Percentiles rank a stretch among this genome's conserved stretches.
These are phyloP conservation scores for Sporisorium scitamineum DNA, from an alignment of 1,284 basidiomycete species.

Conservation along the genomic window DNA sequence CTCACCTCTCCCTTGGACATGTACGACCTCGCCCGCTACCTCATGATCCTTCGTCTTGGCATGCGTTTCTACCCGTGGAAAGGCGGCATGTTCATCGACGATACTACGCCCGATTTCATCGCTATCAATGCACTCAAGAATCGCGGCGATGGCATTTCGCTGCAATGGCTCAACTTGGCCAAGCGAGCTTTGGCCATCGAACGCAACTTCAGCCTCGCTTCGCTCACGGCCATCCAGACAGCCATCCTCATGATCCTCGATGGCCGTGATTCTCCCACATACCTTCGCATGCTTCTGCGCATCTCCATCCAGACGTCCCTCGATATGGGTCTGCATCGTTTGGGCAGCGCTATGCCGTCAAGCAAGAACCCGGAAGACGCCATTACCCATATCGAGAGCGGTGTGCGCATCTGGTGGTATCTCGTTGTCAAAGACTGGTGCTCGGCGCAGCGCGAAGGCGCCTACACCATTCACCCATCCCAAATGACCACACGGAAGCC, in stretches of 20 bases:
- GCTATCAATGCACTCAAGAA: slow-evolving; percentile 53
- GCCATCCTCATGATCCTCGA: slow-evolving; percentile 56
- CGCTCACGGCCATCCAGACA: slow-evolving; percentile 52
- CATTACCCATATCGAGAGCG: slow-evolving; percentile 49
- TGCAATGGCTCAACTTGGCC: slow-evolving; percentile 47
- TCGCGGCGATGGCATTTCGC: slow-evolving; percentile 40
- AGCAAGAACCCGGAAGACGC: slow-evolving; percentile 27
- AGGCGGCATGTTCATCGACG: slow-evolving; percentile 26
- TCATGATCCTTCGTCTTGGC: slow-evolving; percentile 57
- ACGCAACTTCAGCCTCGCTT: slow-evolving; percentile 35
- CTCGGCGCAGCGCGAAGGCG: slow-evolving; percentile 51
- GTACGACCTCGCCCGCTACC: slow-evolving; percentile 44
- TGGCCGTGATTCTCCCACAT: slow-evolving; percentile 44
- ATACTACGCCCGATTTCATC: slow-evolving; percentile 38
- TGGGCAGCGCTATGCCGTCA: slow-evolving; percentile 46
- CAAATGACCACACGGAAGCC: slow-evolving; percentile 58
- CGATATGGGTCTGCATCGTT: slow-evolving; percentile 56
- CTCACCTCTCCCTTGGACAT: slow-evolving; percentile 40
- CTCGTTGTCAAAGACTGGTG: slow-evolving; percentile 62
- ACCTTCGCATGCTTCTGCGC: slow-evolving; percentile 46
- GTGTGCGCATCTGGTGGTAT: slow-evolving; percentile 59
- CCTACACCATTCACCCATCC: slow-evolving; percentile 55
- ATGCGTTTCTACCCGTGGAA: slow-evolving; percentile 60
- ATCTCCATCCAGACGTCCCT: slow-evolving; percentile 58
- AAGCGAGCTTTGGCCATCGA: slow-evolving; percentile 47